Percentiles rank a stretch among this genome's conserved stretches.
These are phyloP conservation scores for Wickerhamomyces sp. DNA, from an alignment of 1,139 yeast species.

Conservation along the genomic window DNA sequence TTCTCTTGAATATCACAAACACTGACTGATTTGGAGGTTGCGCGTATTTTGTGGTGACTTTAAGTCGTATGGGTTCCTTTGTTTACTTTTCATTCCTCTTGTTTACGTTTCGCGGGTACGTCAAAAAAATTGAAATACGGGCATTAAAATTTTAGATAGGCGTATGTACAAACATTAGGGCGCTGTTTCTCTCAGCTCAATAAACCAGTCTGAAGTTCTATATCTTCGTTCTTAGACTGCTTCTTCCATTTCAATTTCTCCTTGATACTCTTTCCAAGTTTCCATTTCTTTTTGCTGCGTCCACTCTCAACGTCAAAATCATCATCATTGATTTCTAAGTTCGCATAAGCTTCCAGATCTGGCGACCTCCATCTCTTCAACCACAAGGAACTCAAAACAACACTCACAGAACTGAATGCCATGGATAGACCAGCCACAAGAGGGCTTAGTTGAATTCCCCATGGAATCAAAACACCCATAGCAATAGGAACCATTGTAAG, in stretches of 20 bases:
- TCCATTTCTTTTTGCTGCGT: slow-evolving; percentile 10
- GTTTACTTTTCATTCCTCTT: background rate
- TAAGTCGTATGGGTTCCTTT: background rate
- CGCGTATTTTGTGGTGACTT: background rate
- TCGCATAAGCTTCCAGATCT: slow-evolving; percentile 11
- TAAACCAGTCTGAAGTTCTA: slow-evolving; percentile 18
- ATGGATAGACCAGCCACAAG: slow-evolving; percentile 89
- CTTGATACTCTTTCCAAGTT: slow-evolving; percentile 9
- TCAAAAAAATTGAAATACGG: no score
- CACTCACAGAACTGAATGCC: slow-evolving; percentile 91
- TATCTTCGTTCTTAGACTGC: slow-evolving; percentile 6
- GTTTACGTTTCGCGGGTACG: background rate
- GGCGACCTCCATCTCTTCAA: slow-evolving; percentile 61
- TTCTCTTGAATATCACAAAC: no score
- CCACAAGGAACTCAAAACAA: slow-evolving; percentile 72
- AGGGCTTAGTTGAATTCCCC: slow-evolving; percentile 76
- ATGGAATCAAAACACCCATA: slow-evolving; percentile 83
- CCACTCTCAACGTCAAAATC: slow-evolving; percentile 15
- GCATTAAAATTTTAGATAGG: no score
- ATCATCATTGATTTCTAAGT: slow-evolving; percentile 4
- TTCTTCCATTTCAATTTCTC: slow-evolving; percentile 7
- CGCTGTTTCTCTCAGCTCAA: background rate
- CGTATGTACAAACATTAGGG: background rate
- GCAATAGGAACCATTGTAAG: slow-evolving; percentile 90
- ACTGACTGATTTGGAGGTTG: no score